Base-by-base conservation (phyloP, 2,329 filamentous ascomycete genomes). In the Phyllosticta citrichinensis region DNA sequence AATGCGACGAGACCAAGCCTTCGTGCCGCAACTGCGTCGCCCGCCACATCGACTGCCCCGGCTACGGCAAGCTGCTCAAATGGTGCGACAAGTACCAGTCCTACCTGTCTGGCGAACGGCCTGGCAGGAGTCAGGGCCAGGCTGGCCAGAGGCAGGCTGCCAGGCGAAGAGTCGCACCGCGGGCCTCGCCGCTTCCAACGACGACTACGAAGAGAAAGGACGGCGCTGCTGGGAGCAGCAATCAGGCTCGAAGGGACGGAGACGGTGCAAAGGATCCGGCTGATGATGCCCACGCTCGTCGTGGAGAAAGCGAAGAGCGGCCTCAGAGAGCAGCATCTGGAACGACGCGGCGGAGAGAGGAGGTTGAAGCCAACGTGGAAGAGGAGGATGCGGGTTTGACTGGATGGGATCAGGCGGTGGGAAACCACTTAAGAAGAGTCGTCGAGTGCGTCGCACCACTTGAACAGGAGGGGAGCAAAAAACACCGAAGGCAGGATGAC, bases 11-110 rank as follows among this genome's bases (percentile, higher is more conserved):
- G 64, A 74, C 73, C 12, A 71, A 73, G 24, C 74, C 74, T 17
- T 67, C 68, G 8, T 80, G 77, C 64, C 66, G 73, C 33, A 76
- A 77, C 61, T 80, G 77, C 66, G 70, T 71, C 56, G 75, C 73
- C 58, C 71, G 74, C 27, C 74, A 74, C 33, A 69, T 74, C n/a
- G 63, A 70, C 25, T 80, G 77, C 63, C 77, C 77, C 33, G 77
- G 77, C 5, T 79, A 78, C 57, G 73, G 74, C 65, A 76, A 77
- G 66, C 74, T 73, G 56, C 66, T 79, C 53, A 76, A 77, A 57
- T 80, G 77, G 77, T 78, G 75, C 10, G 76, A 74, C 55, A 80
- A 79, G 64, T 77, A 79, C 66, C 77, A 79, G 65, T 71, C 77
- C n/a, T 73, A 74, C 58, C 71, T 72, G 47, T 70, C 74, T 5